phyloP scores from a whole-genome alignment of 352 stramenopile genomes.

The Pythium rishiriense region DNA sequence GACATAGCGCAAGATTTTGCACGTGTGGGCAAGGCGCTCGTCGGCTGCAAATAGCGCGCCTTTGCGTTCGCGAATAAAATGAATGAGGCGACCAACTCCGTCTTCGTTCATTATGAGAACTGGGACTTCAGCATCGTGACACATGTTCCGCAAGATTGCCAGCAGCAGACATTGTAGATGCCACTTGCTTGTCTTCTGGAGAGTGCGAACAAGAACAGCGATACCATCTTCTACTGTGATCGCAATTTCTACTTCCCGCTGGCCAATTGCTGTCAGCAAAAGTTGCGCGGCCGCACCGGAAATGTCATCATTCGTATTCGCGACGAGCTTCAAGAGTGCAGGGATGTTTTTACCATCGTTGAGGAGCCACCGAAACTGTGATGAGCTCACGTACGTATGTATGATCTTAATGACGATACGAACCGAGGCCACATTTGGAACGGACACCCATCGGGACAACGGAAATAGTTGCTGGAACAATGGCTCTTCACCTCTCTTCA shows the following conservation, averaged over 20 bases:
- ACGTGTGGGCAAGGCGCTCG: constrained; percentile 43
- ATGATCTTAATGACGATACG: constrained; percentile 58
- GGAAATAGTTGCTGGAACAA: constrained; percentile 60
- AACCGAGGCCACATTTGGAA: constrained; percentile 36
- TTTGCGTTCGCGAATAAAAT: constrained; percentile 49
- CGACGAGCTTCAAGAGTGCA: constrained; percentile 47
- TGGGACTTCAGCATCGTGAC: constrained; percentile 64
- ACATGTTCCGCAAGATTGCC: constrained; percentile 50
- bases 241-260: constrained; percentile 62
- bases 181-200: constrained; percentile 35
- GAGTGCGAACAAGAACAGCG: constrained; percentile 43
- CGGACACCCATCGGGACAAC: constrained; percentile 45
- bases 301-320: constrained; percentile 34
- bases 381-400: constrained; percentile 37
- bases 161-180: constrained; percentile 52
- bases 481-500: constrained; percentile 33
- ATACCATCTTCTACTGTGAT: constrained; percentile 80
- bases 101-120: constrained; percentile 50
- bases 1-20: constrained; percentile 45
- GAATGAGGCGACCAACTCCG: constrained; percentile 42
- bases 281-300: constrained; percentile 45
- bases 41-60: constrained; percentile 25
- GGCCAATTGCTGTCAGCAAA: constrained; percentile 36
- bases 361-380: constrained; percentile 36
- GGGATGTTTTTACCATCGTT: constrained; percentile 61